Base-by-base conservation (phyloP, 306 rosid genomes). In the Prunus mongolica region DNA sequence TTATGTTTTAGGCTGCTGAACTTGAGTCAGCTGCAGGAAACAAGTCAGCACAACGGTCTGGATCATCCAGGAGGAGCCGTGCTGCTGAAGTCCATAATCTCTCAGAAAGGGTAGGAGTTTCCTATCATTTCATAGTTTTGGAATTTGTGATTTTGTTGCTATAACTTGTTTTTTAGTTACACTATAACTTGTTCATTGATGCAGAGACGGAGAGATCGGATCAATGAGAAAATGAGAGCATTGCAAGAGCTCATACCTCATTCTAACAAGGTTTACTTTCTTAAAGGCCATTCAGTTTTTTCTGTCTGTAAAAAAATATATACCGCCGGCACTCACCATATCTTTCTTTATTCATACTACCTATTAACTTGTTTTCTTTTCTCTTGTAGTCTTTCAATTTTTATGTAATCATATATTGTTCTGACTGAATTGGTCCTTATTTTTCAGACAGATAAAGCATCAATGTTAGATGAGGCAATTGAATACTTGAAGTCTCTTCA, bases 181-280 rank as follows among this genome's bases (percentile, higher is more conserved):
- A 38, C 44, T 38, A n/a, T 24, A 3, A 25, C 7, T 69, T 86
- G 3, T 65, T 80, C 66, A 65, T 24, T 60, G 27, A 46, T 84
- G 82, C 85, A 91, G 98, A 91, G 86, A 82, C 79, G 98, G 70
- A 88, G 98, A 89, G 98, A 93, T 77, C 89, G 96, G 86, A 93
- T 93, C 84, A 91, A 91, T 41, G 98, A 91, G 88, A 93, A 87
- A 86, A 91, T 93, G 96, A 91, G 34, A 76, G 87, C 93, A 32
- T 75, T 93, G 87, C 96, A 93, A 80, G 91, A 93, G 89, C 93
- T 93, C 61, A 89, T 93, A 85, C 98, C 98, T 30, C 92, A 91
- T 80, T 79, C 93, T 60, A 93, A 88, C 86, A 91, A 93, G 97
- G 98, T 93, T 80, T 61, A 32, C 54, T 20, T 75, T 61, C 75